A percentile compares a stretch with the other conserved stretches of the same genome.
Evolutionary conservation across 176 grass and related monocot species (phyloP).

Genomic region (Themeda triandra): DNA sequence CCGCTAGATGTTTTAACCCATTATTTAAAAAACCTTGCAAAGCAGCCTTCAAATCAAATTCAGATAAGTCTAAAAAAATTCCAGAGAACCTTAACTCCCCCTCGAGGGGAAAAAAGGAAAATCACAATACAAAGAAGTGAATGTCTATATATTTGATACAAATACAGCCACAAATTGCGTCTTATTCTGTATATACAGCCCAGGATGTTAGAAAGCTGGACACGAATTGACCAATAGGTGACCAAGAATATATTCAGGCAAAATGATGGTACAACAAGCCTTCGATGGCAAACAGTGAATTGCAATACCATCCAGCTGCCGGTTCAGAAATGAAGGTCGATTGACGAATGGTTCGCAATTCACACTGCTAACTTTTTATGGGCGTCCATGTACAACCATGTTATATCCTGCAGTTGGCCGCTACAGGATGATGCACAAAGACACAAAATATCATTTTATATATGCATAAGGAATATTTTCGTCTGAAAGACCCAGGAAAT

Average conservation of each 20-base stretch:
- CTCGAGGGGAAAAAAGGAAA: no score
- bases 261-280: neutral
- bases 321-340: neutral
- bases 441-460: neutral
- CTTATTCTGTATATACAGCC: neutral
- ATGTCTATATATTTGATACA: neutral
- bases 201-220: neutral
- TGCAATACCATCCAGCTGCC: neutral
- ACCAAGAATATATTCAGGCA: neutral
- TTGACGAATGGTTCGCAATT: neutral
- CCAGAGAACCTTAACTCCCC: neutral
- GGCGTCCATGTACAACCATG: neutral
- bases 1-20: neutral
- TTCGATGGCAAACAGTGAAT: neutral
- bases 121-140: neutral
- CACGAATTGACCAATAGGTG: neutral
- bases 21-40: neutral
- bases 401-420: slow-evolving; percentile 83
- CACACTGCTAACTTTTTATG: neutral
- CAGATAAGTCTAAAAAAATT: neutral
- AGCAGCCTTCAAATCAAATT: neutral
- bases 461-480: neutral
- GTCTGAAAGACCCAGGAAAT: neutral
- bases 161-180: neutral
- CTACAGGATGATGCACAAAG: slow-evolving; percentile 24